A percentile compares a stretch with the other conserved stretches of the same genome.
phyloP scores from a whole-genome alignment of 768 basidiomycete species.

The Serendipita sp. region DNA sequence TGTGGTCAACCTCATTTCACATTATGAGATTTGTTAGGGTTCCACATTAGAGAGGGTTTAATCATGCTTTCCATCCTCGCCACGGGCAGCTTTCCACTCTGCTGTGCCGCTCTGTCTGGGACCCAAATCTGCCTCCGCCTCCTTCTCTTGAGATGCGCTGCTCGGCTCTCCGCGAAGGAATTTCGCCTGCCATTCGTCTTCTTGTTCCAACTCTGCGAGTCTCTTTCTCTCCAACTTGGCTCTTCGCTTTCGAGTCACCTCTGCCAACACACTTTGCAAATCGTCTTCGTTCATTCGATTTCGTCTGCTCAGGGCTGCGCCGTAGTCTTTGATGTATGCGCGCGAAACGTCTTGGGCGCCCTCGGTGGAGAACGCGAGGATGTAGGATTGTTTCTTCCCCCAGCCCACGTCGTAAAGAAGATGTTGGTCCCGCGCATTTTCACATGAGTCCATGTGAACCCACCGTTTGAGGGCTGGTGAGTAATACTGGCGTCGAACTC shows the following conservation, averaged over 20 bases:
- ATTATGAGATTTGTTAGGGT: background rate
- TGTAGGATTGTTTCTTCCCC: constrained; percentile 27
- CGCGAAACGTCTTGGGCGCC: constrained; percentile 18
- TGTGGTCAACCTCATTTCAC: background rate
- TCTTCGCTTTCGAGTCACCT: constrained; percentile 16
- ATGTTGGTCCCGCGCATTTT: constrained; percentile 22
- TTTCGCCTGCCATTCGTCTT: constrained; percentile 17
- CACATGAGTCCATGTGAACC: constrained; percentile 29
- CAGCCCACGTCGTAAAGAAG: constrained; percentile 26
- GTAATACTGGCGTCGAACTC: too few species aligned
- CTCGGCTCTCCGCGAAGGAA: constrained; percentile 17
- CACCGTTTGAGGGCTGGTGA: constrained; percentile 20
- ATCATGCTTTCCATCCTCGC: constrained; percentile 18
- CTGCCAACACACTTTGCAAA: constrained; percentile 17
- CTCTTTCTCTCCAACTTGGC: constrained; percentile 10
- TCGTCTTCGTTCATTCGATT: constrained; percentile 13
- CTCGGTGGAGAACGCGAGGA: constrained; percentile 15
- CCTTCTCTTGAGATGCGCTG: constrained; percentile 12
- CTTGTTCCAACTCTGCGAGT: constrained; percentile 12
- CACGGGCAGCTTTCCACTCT: constrained; percentile 22
- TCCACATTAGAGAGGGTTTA: too few species aligned
- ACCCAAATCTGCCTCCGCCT: constrained; percentile 13
- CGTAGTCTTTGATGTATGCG: constrained; percentile 13
- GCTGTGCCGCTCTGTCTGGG: constrained; percentile 21
- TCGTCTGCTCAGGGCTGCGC: constrained; percentile 9